phyloP scores from a whole-genome alignment of 139 green algal species.

The Chlamydomonas sp. region DNA sequence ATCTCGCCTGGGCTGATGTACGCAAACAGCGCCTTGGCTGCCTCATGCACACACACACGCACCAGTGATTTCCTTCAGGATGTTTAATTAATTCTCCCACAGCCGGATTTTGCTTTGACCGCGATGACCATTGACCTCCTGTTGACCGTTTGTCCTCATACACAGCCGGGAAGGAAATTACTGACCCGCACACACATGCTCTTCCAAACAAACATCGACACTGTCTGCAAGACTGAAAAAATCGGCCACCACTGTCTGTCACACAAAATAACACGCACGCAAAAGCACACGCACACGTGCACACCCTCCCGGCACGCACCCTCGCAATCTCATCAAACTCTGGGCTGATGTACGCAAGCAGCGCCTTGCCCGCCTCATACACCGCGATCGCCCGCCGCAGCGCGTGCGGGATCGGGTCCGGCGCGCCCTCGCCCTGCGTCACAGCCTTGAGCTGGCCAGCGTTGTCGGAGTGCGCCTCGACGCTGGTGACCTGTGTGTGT shows the following conservation, averaged over 20 bases:
- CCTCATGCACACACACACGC: slow-evolving; percentile 85
- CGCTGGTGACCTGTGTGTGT: slow-evolving; percentile 71
- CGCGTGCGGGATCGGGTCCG: slow-evolving; percentile 24
- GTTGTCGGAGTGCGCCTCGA: slow-evolving; percentile 35
- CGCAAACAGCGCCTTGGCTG: slow-evolving; percentile 64
- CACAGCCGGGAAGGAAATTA: no score
- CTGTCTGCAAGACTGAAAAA: no score
- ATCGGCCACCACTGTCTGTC: no score
- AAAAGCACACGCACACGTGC: no score
- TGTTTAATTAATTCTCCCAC: no score
- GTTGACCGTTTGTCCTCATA: no score
- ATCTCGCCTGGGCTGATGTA: slow-evolving; percentile 75
- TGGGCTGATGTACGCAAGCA: slow-evolving; percentile 75
- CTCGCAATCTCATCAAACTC: slow-evolving; percentile 71
- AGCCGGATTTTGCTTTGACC: no score
- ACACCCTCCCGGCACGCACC: slow-evolving; percentile 23
- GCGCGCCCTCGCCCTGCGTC: slow-evolving; percentile 1
- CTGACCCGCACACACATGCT: no score
- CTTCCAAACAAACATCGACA: no score
- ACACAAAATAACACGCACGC: no score
- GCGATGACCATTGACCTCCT: no score
- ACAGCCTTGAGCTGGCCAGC: slow-evolving; percentile 1
- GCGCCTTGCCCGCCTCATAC: slow-evolving; percentile 77
- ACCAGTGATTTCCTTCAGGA: no score
- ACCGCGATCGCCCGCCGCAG: slow-evolving; percentile 52